phyloP scores from a whole-genome alignment of 2,329 filamentous ascomycete genomes.

The Aspergillus novofumigatus region DNA sequence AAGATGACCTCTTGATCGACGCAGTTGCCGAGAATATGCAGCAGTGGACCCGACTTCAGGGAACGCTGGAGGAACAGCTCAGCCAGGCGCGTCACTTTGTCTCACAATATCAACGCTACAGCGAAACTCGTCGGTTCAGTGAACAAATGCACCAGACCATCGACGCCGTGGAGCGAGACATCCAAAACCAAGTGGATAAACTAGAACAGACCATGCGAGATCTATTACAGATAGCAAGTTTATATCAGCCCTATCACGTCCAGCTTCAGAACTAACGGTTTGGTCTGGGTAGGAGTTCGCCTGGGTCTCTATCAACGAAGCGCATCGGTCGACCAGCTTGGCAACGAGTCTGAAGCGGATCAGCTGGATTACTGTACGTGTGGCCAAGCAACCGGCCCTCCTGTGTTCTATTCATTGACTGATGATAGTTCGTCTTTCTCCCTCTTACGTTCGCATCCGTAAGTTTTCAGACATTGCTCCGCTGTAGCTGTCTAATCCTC shows the following conservation, averaged over 20 bases:
- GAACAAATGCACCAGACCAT: conserved; percentile 10
- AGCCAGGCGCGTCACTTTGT: conserved; percentile 10
- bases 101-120: conserved; percentile 11
- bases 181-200: conserved; percentile 12
- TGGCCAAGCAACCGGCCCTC: background rate
- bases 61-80: conserved; percentile 10
- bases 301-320: conserved; percentile 15
- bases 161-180: conserved; percentile 5
- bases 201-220: conserved; percentile 13
- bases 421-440: conserved; percentile 10
- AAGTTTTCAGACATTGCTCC: background rate
- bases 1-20: conserved; percentile 12
- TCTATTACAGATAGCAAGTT: conserved; percentile 11
- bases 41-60: conserved; percentile 11
- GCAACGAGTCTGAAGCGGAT: conserved; percentile 13
- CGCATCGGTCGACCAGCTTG: conserved; percentile 13
- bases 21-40: conserved; percentile 13
- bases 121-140: conserved; percentile 11
- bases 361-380: conserved; percentile 13
- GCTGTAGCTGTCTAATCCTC: background rate
- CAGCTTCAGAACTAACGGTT: background rate
- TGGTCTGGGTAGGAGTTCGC: conserved; percentile 9
- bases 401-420: background rate
- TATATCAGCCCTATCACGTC: too few species aligned
- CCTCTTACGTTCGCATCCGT: conserved; percentile 13